phyloP scores from a whole-genome alignment of 2,329 filamentous ascomycete species.

The Malbranchea cinnamomea region DNA sequence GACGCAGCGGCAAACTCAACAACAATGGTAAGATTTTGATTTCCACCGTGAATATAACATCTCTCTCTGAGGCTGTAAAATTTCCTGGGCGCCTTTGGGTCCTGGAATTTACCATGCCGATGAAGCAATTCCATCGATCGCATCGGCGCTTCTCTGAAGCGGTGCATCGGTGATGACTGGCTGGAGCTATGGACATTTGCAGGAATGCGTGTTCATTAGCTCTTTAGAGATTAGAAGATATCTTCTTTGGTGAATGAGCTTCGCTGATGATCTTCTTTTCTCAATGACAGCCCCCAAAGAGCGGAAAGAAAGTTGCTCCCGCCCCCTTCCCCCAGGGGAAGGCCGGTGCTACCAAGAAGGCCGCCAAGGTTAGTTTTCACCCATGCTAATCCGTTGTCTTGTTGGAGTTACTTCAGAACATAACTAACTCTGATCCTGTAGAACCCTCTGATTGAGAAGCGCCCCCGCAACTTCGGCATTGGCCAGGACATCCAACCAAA shows the following conservation, averaged over 20 bases:
- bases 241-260: constrained; percentile 56
- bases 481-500: constrained; percentile 96
- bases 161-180: constrained; percentile 31
- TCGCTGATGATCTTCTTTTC: constrained; percentile 98
- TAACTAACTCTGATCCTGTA: constrained; percentile 25
- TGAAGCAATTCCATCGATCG: constrained; percentile 23
- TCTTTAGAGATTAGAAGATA: constrained; percentile 90
- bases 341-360: constrained; percentile 79
- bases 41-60: constrained; percentile 25
- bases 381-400: not conserved
- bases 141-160: constrained; percentile 9
- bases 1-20: constrained; percentile 38
- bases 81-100: constrained; percentile 16
- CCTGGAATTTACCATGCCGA: constrained; percentile 1
- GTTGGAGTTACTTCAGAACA: constrained; percentile 7
- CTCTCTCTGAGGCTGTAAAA: constrained; percentile 28
- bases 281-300: constrained; percentile 99
- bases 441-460: constrained; percentile 99
- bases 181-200: constrained; percentile 38
- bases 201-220: constrained; percentile 41
- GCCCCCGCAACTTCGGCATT: constrained; percentile 92
- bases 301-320: constrained; percentile 92
- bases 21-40: constrained; percentile 47
- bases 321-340: constrained; percentile 93
- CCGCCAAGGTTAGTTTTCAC: constrained; percentile 56